Percentiles rank a stretch among this genome's conserved stretches.
Evolutionary conservation across 2,329 filamentous ascomycete genomes (phyloP).

Genomic region (Pezicula rhizophila): DNA sequence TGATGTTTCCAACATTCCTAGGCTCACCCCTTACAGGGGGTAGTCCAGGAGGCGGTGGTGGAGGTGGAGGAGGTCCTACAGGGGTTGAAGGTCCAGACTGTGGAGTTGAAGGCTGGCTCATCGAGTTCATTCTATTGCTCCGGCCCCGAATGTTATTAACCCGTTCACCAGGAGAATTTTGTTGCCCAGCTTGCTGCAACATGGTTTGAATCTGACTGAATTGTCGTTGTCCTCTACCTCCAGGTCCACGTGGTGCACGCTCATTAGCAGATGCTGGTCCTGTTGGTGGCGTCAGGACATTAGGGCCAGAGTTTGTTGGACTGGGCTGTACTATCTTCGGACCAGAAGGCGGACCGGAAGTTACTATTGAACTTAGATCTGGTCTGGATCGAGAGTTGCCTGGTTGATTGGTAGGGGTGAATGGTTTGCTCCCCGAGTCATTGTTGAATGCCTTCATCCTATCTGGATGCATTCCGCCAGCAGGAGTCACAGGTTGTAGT

Average conservation of each 20-base stretch:
- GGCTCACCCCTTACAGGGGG: slow-evolving; percentile 20
- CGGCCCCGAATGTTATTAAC: slow-evolving; percentile 21
- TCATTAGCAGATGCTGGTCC: slow-evolving; percentile 28
- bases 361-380: slow-evolving; percentile 21
- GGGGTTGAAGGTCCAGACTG: slow-evolving; percentile 44
- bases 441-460: slow-evolving; percentile 20
- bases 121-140: slow-evolving; percentile 28
- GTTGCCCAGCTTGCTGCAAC: slow-evolving; percentile 44
- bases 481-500: slow-evolving; percentile 27
- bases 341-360: slow-evolving; percentile 22
- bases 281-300: slow-evolving; percentile 24
- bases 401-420: slow-evolving; percentile 23
- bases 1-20: slow-evolving; percentile 8
- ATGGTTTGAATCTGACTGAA: slow-evolving; percentile 55
- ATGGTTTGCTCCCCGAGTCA: slow-evolving; percentile 17
- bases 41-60: slow-evolving; percentile 39
- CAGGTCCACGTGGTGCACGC: slow-evolving; percentile 21
- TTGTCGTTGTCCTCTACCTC: slow-evolving; percentile 45
- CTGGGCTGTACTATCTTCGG: slow-evolving; percentile 24
- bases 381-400: slow-evolving; percentile 29
- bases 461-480: slow-evolving; percentile 26
- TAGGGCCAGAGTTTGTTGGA: slow-evolving; percentile 18
- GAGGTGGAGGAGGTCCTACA: slow-evolving; percentile 49
- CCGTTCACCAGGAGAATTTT: slow-evolving; percentile 29
- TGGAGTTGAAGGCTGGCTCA: slow-evolving; percentile 46